A percentile compares a stretch with the other conserved stretches of the same genome.
Evolutionary conservation across 192 early-diverging fungal species (phyloP).

Genomic region (Anaeromyces robustus): DNA sequence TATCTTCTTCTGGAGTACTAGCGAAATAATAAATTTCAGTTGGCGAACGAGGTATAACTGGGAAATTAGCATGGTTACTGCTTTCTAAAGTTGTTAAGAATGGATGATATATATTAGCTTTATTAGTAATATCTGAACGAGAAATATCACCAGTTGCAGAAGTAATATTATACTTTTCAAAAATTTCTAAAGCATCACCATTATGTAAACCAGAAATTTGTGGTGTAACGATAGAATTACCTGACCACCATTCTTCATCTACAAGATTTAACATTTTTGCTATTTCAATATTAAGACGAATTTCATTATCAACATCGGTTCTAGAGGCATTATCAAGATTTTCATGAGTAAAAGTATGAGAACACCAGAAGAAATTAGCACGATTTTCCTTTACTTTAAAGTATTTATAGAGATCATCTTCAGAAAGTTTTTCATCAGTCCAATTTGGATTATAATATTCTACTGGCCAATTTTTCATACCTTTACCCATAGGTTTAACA

Average conservation of each 20-base stretch:
- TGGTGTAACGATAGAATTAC: neutral
- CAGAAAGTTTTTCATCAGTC: neutral
- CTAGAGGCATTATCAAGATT: constrained; percentile 2
- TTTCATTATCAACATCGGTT: constrained; percentile 2
- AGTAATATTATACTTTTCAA: neutral
- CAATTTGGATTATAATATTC: neutral
- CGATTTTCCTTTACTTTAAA: neutral
- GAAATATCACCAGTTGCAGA: neutral
- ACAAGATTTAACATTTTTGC: neutral
- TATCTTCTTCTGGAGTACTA: neutral
- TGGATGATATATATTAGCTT: neutral
- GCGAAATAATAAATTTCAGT: neutral
- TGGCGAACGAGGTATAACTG: neutral
- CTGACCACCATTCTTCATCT: constrained; percentile 1
- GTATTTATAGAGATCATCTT: neutral
- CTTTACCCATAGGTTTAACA: neutral
- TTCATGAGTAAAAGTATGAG: constrained; percentile 3
- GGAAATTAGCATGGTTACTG: neutral
- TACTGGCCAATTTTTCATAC: neutral
- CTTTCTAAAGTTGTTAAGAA: neutral
- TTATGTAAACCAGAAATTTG: constrained; percentile 6
- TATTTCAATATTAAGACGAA: neutral
- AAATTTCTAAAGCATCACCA: neutral
- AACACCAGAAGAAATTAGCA: neutral
- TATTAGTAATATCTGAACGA: neutral